Evolutionary conservation across 2,329 filamentous ascomycete species (phyloP).

Genomic region (Verticillium longisporum): DNA sequence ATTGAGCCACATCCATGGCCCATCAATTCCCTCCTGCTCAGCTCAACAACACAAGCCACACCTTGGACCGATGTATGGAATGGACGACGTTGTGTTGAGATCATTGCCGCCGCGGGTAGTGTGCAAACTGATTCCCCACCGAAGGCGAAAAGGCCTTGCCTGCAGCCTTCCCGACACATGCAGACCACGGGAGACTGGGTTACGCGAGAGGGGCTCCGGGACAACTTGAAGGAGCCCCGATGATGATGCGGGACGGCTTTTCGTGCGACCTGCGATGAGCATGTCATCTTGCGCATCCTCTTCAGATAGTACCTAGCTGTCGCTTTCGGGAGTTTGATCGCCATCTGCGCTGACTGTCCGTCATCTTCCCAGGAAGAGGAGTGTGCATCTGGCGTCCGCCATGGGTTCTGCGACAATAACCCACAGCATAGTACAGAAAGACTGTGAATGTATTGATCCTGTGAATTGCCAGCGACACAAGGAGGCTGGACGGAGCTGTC

Average conservation of each 20-base stretch:
- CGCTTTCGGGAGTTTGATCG: neutral
- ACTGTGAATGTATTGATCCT: neutral
- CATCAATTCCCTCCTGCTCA: neutral
- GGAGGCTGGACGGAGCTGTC: neutral
- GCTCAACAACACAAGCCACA: neutral
- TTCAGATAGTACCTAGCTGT: neutral
- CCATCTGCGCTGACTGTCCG: neutral
- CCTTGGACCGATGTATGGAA: neutral
- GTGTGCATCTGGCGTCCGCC: neutral
- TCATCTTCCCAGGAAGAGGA: neutral
- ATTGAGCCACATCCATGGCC: neutral
- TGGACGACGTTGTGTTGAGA: neutral
- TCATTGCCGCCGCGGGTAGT: neutral
- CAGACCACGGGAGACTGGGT: neutral
- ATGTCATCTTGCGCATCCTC: neutral
- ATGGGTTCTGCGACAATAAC: too few relatives aligned
- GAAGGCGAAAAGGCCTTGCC: neutral
- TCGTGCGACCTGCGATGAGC: neutral
- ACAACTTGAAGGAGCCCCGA: neutral
- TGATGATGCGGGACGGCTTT: neutral
- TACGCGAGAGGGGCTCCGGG: neutral
- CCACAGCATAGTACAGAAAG: too few relatives aligned
- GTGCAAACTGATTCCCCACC: neutral
- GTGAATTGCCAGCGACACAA: neutral
- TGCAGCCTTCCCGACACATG: neutral